Conservation (phyloP, 176 grass and related monocot species). For the Eremochloa ophiuroides region DNA sequence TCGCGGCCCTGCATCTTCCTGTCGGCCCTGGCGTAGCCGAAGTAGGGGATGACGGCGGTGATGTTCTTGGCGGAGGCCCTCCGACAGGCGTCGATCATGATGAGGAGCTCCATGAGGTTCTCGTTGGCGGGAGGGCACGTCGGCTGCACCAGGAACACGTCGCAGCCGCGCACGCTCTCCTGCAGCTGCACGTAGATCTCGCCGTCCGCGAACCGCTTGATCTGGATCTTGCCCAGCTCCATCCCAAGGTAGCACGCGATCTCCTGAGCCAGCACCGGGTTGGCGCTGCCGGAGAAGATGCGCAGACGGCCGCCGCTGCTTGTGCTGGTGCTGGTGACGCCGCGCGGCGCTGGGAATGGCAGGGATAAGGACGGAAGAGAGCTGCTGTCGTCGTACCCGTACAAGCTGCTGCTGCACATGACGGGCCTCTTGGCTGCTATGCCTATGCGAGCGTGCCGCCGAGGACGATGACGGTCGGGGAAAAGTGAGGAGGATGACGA, state of each 20-base stretch:
- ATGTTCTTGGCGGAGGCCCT: conserved; percentile 85
- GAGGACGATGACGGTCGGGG: not conserved
- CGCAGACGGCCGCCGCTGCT: conserved; percentile 20
- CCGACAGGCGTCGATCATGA: conserved; percentile 82
- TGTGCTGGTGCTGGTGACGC: not conserved
- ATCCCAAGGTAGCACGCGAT: conserved; percentile 62
- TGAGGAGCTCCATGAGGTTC: conserved; percentile 85
- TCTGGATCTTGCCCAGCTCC: conserved; percentile 63
- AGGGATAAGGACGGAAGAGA: not conserved
- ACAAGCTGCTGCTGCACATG: not conserved
- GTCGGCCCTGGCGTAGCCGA: conserved; percentile 77
- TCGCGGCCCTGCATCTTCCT: conserved; percentile 70
- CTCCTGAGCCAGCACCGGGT: conserved; percentile 66
- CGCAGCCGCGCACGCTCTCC: conserved; percentile 74
- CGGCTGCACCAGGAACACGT: conserved; percentile 79
- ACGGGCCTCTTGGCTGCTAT: not conserved
- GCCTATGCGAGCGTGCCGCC: not conserved
- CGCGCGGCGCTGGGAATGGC: not conserved
- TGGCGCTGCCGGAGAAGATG: conserved; percentile 85
- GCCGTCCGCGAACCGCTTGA: conserved; percentile 74
- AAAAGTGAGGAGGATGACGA: not conserved
- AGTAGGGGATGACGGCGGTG: conserved; percentile 73
- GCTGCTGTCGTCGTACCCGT: not conserved
- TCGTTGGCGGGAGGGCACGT: conserved; percentile 84
- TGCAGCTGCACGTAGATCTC: conserved; percentile 87